Percentiles rank a stretch among this genome's conserved stretches.
These are phyloP conservation scores for Colletotrichum sp. DNA, from an alignment of 2,329 filamentous ascomycete genomes.

Conservation along the genomic window DNA sequence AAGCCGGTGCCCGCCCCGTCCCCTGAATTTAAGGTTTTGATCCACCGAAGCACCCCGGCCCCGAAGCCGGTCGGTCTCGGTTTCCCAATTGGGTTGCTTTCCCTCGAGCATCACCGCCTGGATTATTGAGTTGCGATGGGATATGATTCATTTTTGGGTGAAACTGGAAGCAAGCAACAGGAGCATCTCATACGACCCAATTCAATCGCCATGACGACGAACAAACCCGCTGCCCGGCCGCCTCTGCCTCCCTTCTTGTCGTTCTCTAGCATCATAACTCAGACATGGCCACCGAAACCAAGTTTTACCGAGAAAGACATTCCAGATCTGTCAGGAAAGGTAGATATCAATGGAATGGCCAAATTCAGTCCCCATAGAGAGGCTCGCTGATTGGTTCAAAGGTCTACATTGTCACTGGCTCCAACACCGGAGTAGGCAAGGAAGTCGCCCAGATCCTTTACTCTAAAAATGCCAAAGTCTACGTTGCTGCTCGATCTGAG, in stretches of 20 bases:
- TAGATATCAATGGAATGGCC: fast-evolving
- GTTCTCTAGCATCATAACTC: background rate
- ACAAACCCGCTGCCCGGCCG: background rate
- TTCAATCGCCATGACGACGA: background rate
- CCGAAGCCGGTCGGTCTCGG: background rate
- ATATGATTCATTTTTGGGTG: background rate
- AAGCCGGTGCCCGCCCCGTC: fast-evolving
- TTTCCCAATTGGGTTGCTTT: background rate
- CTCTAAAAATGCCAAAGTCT: conserved; percentile 56
- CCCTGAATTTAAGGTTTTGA: background rate
- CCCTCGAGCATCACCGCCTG: background rate
- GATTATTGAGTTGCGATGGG: fast-evolving
- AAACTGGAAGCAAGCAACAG: fast-evolving
- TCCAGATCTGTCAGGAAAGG: background rate
- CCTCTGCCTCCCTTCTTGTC: background rate
- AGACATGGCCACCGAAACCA: background rate
- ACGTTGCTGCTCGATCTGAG: conserved; percentile 54
- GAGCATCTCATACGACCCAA: fast-evolving
- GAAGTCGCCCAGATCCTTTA: conserved; percentile 60
- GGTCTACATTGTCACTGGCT: conserved; percentile 56
- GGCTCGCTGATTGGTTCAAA: background rate
- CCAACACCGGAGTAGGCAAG: conserved; percentile 49
- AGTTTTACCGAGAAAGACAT: background rate
- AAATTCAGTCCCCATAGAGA: fast-evolving
- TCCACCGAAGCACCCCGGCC: background rate